Base-by-base conservation (phyloP, 331 rosid species). In the Malus hybrid region DNA sequence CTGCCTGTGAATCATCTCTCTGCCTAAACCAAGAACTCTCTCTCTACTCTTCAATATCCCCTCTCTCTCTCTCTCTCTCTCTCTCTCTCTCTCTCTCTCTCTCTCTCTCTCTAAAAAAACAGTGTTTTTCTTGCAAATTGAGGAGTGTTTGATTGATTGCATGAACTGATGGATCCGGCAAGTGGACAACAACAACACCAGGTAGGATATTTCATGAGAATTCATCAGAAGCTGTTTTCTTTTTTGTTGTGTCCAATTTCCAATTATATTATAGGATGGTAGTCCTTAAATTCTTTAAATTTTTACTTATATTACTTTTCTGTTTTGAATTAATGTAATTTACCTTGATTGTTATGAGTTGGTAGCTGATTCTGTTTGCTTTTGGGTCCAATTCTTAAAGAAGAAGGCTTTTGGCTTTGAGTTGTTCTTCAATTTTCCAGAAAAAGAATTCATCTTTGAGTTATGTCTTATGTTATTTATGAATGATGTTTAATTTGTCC, bases 161-260 rank as follows among this genome's bases (percentile, higher is more conserved):
- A 75, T 85, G 86, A 84, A 76, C 81, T 86, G 85, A 94, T 94
- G 96, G 97, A 94, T 88, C 84, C 93, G 84, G 87, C 95, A 36
- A 83, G 70, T 80, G 96, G 76, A 80, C 92, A 87, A 74, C 88
- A 83, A 81, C 90, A 88, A 80, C 86, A 83, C 62, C 97, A 90
- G 94, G 99, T 94, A 81, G 82, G 84, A 69, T 44, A 44, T 1
- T 10, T 44, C 50, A 44, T 33, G 18, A 48, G 44, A 10, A 48
- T 15, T 54, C 59, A 52, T 16, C 22, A 18, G 22, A 18, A 20
- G 29, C 2, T 59, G 50, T 11, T 22, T 59, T 59, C 64, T 1
- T n/a, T 59, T 72, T 13, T 57, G 27, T 34, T 16, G 31, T 56
- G 59, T 44, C 14, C 10, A 4, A 10, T 48, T 71, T 65, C 61